phyloP scores from a whole-genome alignment of 2,329 filamentous ascomycete genomes.

The Lachnellula hyalina region DNA sequence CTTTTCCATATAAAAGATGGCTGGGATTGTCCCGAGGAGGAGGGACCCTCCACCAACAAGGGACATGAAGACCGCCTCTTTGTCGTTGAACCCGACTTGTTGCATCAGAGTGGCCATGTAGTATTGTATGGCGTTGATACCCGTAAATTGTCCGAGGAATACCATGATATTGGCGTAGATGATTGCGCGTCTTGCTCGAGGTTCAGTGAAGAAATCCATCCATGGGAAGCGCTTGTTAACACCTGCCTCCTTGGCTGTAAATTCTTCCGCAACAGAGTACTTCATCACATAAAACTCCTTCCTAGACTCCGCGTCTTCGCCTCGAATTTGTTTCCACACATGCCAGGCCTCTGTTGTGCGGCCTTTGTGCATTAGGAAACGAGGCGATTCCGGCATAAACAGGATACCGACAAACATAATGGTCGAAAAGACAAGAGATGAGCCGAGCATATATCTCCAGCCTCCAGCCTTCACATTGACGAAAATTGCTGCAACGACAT shows the following conservation, averaged over 20 bases:
- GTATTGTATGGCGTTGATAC: slow-evolving; percentile 67
- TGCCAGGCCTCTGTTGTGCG: slow-evolving; percentile 54
- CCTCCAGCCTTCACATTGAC: slow-evolving; percentile 57
- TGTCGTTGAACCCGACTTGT: slow-evolving; percentile 60
- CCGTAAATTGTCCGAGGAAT: slow-evolving; percentile 64
- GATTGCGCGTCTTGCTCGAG: slow-evolving; percentile 59
- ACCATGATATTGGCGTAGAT: slow-evolving; percentile 68
- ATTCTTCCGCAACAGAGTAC: slow-evolving; percentile 53
- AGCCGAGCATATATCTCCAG: slow-evolving; percentile 71
- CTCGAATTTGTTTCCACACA: slow-evolving; percentile 70
- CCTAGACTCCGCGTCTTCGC: slow-evolving; percentile 50
- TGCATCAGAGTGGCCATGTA: slow-evolving; percentile 66
- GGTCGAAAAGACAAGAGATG: slow-evolving; percentile 64
- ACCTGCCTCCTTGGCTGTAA: slow-evolving; percentile 45
- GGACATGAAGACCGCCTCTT: slow-evolving; percentile 66
- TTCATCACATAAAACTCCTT: slow-evolving; percentile 72
- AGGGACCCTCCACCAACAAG: slow-evolving; percentile 65
- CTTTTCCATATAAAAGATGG: slow-evolving; percentile 65
- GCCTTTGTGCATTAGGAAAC: slow-evolving; percentile 66
- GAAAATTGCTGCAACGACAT: slow-evolving; percentile 69
- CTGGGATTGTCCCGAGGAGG: slow-evolving; percentile 62
- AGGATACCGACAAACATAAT: slow-evolving; percentile 60
- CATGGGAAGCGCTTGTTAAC: slow-evolving; percentile 55
- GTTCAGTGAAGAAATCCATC: slow-evolving; percentile 69
- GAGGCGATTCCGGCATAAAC: slow-evolving; percentile 65